phyloP scores from a whole-genome alignment of 2,329 filamentous ascomycete species.

The Paecilomyces fulvus region DNA sequence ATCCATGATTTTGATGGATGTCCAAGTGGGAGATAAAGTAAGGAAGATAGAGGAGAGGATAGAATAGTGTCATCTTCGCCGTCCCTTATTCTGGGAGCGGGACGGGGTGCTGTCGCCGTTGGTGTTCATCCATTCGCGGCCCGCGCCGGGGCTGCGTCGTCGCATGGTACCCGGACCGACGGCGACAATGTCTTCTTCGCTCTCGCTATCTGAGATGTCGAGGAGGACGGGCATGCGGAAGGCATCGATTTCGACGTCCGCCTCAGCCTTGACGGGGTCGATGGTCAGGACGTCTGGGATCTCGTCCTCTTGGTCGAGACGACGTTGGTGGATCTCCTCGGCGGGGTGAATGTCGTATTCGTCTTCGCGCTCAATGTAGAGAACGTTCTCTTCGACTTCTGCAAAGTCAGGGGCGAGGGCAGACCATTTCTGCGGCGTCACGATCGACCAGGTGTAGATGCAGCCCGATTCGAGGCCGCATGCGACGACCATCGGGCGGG shows the following conservation, averaged over 20 bases:
- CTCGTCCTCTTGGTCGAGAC: conserved; percentile 87
- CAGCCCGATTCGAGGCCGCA: conserved; percentile 87
- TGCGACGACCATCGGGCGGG: conserved; percentile 75
- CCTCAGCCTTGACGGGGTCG: conserved; percentile 56
- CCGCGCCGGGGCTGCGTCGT: conserved; percentile 70
- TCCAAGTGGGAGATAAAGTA: background rate
- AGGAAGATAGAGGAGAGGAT: background rate
- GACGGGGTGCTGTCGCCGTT: conserved; percentile 18
- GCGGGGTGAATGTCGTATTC: conserved; percentile 97
- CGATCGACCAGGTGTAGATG: conserved; percentile 93
- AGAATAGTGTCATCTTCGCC: conserved; percentile 18
- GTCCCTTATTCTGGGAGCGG: conserved; percentile 19
- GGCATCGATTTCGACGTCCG: conserved; percentile 47
- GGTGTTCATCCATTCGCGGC: conserved; percentile 55
- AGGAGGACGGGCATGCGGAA: conserved; percentile 93
- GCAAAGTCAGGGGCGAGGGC: conserved; percentile 93
- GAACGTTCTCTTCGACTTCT: conserved; percentile 96
- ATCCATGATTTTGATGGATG: background rate
- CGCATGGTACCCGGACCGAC: conserved; percentile 73
- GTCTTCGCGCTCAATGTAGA: conserved; percentile 91
- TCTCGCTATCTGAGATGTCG: conserved; percentile 87
- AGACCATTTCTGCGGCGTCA: conserved; percentile 94
- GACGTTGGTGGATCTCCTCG: conserved; percentile 85
- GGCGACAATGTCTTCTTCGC: conserved; percentile 74
- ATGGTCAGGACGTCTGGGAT: conserved; percentile 81